These are phyloP conservation scores for Paxillus rubicundulus DNA, from an alignment of 768 basidiomycete species.

Conservation along the genomic window DNA sequence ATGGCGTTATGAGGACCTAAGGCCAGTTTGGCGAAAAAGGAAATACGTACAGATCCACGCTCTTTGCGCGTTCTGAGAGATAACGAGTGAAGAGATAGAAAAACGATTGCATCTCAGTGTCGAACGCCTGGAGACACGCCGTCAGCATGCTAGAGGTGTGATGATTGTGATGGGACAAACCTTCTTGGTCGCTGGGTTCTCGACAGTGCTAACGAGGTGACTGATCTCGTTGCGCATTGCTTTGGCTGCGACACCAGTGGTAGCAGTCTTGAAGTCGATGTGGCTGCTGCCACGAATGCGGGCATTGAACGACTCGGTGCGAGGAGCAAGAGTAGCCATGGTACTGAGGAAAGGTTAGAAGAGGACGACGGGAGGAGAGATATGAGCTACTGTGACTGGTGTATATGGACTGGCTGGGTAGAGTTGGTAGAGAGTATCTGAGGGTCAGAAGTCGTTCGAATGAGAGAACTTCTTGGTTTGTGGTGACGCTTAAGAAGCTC, in stretches of 20 bases:
- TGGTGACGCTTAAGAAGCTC: constrained; percentile 64
- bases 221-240: constrained; percentile 98
- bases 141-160: constrained; percentile 16
- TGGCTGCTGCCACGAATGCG: constrained; percentile 76
- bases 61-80: constrained; percentile 64
- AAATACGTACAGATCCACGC: constrained; percentile 61
- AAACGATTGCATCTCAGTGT: constrained; percentile 83
- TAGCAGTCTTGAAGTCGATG: constrained; percentile 98
- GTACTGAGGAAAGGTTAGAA: constrained; percentile 36
- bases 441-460: constrained; percentile 49
- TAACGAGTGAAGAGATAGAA: constrained; percentile 82
- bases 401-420: constrained; percentile 56
- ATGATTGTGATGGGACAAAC: constrained; percentile 36
- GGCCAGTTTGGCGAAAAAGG: constrained; percentile 8
- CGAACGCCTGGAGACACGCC: constrained; percentile 52
- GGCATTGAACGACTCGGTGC: constrained; percentile 64
- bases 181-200: constrained; percentile 79
- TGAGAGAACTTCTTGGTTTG: constrained; percentile 44
- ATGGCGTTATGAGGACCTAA: constrained; percentile 2
- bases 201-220: constrained; percentile 83
- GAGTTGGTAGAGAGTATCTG: constrained; percentile 62
- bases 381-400: constrained; percentile 41
- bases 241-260: constrained; percentile 89
- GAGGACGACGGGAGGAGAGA: constrained; percentile 4
- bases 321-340: constrained; percentile 56